Conservation (phyloP, 306 rosid genomes). For the Cucumis sativus region DNA sequence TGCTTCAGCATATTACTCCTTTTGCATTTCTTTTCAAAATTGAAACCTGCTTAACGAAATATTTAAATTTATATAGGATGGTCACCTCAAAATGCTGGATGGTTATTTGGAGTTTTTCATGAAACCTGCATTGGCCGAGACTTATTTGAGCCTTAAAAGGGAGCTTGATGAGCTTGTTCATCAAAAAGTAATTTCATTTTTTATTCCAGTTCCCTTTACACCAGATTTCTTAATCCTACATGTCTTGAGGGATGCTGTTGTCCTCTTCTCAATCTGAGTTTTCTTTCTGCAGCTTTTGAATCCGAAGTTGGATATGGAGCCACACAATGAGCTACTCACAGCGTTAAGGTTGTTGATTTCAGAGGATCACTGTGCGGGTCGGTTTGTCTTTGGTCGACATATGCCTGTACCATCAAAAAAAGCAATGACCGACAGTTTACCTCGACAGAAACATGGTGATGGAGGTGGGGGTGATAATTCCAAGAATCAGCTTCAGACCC, state of each 20-base stretch:
- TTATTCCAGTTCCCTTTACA: neutral
- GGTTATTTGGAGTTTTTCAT: conserved; percentile 79
- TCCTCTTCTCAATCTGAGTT: neutral
- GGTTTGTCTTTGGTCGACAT: conserved; percentile 60
- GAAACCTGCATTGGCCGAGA: conserved; percentile 67
- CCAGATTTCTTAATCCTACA: neutral
- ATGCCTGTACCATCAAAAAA: conserved; percentile 31
- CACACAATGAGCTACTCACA: conserved; percentile 47
- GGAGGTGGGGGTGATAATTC: conserved; percentile 33
- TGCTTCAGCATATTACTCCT: conserved; percentile 1
- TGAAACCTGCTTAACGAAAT: neutral
- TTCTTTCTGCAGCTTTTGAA: conserved; percentile 58
- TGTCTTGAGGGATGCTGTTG: neutral
- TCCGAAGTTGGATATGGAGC: conserved; percentile 50
- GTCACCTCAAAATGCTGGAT: conserved; percentile 50
- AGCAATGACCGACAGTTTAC: conserved; percentile 13
- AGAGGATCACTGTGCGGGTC: conserved; percentile 72
- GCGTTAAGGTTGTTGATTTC: conserved; percentile 77
- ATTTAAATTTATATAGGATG: conserved; percentile 29
- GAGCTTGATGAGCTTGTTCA: conserved; percentile 74
- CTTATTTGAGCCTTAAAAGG: conserved; percentile 47
- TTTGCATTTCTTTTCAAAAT: neutral
- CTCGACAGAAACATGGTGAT: conserved; percentile 12
- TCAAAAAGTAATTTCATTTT: conserved; percentile 37
- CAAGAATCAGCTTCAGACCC: conserved; percentile 57